A percentile compares a stretch with the other conserved stretches of the same genome.
Conservation (phyloP, 2,329 filamentous ascomycete species). For the Colletotrichum tanaceti region DNA sequence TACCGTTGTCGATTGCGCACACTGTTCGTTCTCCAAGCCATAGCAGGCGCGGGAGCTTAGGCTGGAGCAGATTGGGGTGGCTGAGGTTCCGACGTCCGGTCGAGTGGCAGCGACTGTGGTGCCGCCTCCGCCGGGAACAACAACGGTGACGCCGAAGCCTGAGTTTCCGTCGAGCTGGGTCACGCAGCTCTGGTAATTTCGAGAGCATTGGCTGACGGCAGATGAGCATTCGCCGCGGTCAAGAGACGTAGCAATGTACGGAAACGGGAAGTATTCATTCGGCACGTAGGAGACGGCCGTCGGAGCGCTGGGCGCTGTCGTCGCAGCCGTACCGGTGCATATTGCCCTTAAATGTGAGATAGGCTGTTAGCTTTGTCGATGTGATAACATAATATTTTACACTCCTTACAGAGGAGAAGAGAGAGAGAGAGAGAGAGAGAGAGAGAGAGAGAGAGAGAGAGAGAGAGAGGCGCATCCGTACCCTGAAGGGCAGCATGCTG, state of each 20-base stretch:
- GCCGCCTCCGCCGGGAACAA: constrained; percentile 64
- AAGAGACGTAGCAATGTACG: constrained; percentile 66
- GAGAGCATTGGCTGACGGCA: constrained; percentile 63
- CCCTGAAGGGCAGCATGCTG: constrained; percentile 67
- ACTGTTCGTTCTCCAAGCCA: constrained; percentile 55
- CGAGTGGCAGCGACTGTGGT: constrained; percentile 61
- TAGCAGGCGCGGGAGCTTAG: constrained; percentile 65
- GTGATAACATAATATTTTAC: neutral
- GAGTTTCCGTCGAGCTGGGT: constrained; percentile 57
- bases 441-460: no score
- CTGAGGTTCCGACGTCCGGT: constrained; percentile 56
- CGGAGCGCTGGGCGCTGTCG: constrained; percentile 51
- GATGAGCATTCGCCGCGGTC: constrained; percentile 64
- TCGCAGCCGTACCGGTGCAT: constrained; percentile 67
- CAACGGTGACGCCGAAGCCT: constrained; percentile 65
- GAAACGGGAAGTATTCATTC: constrained; percentile 71
- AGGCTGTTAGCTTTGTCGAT: constrained; percentile 10
- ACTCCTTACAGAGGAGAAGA: neutral
- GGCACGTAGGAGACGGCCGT: constrained; percentile 63
- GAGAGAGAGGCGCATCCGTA: constrained; percentile 47
- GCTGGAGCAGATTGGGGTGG: constrained; percentile 66
- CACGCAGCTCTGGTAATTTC: constrained; percentile 67
- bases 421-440: no score
- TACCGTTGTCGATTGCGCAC: constrained; percentile 45
- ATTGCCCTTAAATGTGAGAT: constrained; percentile 55